phyloP scores from a whole-genome alignment of 495 filamentous ascomycete genomes.

The Xylaria telfairii region DNA sequence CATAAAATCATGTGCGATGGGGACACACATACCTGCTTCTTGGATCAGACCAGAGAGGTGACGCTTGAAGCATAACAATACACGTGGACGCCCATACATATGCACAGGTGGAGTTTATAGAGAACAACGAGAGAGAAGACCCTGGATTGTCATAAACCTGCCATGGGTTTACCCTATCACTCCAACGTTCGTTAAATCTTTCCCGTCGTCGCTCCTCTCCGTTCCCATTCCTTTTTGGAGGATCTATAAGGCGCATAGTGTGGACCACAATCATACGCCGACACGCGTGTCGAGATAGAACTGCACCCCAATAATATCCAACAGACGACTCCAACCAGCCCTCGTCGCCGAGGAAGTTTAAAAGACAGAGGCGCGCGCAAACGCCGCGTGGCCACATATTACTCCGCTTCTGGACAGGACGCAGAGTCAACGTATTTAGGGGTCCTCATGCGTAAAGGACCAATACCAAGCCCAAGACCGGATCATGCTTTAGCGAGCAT shows the following conservation, averaged over 20 bases:
- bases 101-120: not conserved
- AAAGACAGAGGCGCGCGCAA: not conserved
- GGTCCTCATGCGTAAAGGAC: not conserved
- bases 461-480: not conserved
- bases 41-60: not conserved
- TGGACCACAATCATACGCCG: not conserved
- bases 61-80: not conserved
- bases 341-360: not conserved
- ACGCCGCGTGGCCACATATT: not conserved
- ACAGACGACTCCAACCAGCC: not conserved
- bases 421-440: not conserved
- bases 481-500: slow-evolving; percentile 15
- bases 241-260: not conserved
- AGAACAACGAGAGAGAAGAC: not conserved
- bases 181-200: not conserved
- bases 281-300: not conserved
- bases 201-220: not conserved
- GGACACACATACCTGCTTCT: not conserved
- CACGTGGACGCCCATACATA: not conserved
- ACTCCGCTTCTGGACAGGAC: not conserved
- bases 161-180: not conserved
- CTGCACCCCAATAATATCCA: not conserved
- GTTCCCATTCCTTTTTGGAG: not conserved
- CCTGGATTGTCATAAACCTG: not conserved
- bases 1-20: not conserved